These are phyloP conservation scores for Eutrema salsugineum DNA, from an alignment of 441 rosid species.

Conservation along the genomic window DNA sequence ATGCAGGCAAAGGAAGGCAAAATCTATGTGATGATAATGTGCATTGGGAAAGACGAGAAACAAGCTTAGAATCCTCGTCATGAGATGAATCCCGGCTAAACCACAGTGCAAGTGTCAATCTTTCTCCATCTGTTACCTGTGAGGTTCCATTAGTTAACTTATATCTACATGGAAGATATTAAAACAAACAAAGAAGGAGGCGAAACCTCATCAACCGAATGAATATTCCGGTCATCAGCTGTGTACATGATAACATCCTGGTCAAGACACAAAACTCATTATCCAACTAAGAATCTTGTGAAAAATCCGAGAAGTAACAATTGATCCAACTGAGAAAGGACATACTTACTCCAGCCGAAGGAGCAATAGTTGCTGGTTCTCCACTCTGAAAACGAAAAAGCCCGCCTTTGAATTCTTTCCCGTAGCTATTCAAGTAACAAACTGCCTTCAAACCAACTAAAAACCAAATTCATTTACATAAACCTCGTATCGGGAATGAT, in stretches of 20 bases:
- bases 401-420: constrained; percentile 76
- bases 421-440: constrained; percentile 81
- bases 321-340: neutral
- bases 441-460: constrained; percentile 61
- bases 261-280: constrained; percentile 9
- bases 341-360: constrained; percentile 68
- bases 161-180: neutral
- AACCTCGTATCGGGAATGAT: neutral
- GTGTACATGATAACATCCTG: constrained; percentile 87
- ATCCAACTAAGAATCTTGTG: neutral
- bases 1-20: constrained; percentile 56
- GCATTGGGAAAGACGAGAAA: constrained; percentile 52
- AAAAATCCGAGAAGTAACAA: neutral
- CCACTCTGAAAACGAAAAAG: constrained; percentile 82
- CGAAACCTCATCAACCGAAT: constrained; percentile 86
- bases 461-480: constrained; percentile 2
- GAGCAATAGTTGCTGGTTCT: constrained; percentile 52
- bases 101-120: constrained; percentile 87
- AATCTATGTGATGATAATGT: constrained; percentile 7
- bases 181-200: neutral
- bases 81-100: constrained; percentile 81
- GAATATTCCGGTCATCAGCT: constrained; percentile 78
- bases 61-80: constrained; percentile 79
- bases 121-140: constrained; percentile 79
- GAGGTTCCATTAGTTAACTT: constrained; percentile 1